These are phyloP conservation scores for Pyrenochaeta sp. DNA, from an alignment of 2,329 filamentous ascomycete genomes.

Conservation along the genomic window DNA sequence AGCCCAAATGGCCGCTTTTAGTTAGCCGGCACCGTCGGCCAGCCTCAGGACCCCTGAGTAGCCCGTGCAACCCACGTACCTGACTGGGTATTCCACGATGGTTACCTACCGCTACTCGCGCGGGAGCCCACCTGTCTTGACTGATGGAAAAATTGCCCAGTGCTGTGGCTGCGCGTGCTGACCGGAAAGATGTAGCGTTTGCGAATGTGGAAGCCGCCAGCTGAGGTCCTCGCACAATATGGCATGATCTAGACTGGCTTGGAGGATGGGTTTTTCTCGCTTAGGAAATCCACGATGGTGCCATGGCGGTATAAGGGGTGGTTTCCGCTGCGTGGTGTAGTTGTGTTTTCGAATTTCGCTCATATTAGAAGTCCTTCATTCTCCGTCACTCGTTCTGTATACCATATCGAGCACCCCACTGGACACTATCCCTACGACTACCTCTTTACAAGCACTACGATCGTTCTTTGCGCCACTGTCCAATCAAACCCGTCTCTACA, in stretches of 20 bases:
- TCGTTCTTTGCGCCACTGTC: not conserved
- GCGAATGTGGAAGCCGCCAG: not conserved
- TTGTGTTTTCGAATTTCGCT: not conserved
- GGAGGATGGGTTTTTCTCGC: not conserved
- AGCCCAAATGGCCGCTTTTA: not conserved
- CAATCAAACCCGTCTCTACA: not conserved
- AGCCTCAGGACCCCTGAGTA: not conserved
- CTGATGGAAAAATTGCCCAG: not conserved
- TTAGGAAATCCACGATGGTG: not conserved
- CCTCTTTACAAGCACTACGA: not conserved
- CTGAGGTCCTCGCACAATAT: not conserved
- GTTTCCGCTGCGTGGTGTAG: not conserved
- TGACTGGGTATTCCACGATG: conserved; percentile 2
- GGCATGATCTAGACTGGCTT: conserved; percentile 3
- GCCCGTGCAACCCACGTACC: not conserved
- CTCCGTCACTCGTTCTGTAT: not conserved
- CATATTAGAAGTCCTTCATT: not conserved
- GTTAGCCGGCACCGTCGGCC: not conserved
- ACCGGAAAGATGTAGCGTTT: not conserved
- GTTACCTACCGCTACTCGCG: not conserved
- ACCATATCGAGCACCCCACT: not conserved
- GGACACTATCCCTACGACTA: not conserved
- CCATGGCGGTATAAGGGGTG: not conserved
- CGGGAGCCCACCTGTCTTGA: not conserved
- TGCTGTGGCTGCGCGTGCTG: not conserved